Evolutionary conservation across 768 basidiomycete species (phyloP).

Genomic region (Leccinellum luteum): DNA sequence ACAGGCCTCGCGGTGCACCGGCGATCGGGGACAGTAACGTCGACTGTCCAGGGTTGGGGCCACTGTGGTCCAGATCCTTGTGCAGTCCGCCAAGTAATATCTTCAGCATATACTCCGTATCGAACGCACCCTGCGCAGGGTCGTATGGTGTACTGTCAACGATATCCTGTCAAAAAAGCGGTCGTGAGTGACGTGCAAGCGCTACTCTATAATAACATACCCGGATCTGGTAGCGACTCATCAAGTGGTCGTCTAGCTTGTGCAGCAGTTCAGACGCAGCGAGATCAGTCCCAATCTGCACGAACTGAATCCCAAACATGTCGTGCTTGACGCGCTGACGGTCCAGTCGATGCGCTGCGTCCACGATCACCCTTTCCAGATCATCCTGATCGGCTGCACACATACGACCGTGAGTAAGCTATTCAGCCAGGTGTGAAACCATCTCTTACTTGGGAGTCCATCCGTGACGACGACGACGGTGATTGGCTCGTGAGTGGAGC

Average conservation of each 20-base stretch:
- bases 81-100: constrained; percentile 30
- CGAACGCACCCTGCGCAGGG: constrained; percentile 27
- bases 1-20: background rate
- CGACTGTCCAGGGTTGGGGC: background rate
- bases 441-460: constrained; percentile 38
- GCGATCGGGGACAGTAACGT: background rate
- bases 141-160: constrained; percentile 46
- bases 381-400: constrained; percentile 28
- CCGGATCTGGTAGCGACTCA: constrained; percentile 29
- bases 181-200: background rate
- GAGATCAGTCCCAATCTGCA: constrained; percentile 42
- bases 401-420: background rate
- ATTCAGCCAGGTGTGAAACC: background rate
- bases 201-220: constrained; percentile 9
- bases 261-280: constrained; percentile 40
- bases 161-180: constrained; percentile 34
- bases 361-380: constrained; percentile 33
- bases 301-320: constrained; percentile 45
- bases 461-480: constrained; percentile 38
- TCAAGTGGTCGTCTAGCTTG: constrained; percentile 40
- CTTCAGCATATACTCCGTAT: constrained; percentile 36
- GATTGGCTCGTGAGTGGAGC: constrained; percentile 34
- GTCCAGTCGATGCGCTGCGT: constrained; percentile 41
- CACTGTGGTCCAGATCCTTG: constrained; percentile 17
- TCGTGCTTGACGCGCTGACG: constrained; percentile 30